Evolutionary conservation across 1,139 yeast genomes (phyloP).

Genomic region (Candida neerlandica): DNA sequence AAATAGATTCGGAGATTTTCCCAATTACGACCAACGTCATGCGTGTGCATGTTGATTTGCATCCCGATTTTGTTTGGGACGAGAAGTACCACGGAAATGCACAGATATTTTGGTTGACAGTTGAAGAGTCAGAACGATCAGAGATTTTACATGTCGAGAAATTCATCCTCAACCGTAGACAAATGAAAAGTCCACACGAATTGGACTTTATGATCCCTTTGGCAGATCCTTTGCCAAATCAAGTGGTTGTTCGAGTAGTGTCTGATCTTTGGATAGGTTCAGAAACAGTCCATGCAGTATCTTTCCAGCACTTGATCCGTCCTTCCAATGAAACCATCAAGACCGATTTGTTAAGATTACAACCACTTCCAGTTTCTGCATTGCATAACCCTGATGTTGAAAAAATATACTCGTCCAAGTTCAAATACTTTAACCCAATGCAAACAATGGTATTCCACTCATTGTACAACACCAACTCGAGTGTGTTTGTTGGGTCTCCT

Average conservation of each 20-base stretch:
- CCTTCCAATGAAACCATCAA: conserved; percentile 87
- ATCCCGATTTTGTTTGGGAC: conserved; percentile 87
- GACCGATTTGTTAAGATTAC: conserved; percentile 75
- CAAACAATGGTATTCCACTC: conserved; percentile 97
- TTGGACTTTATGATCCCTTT: conserved; percentile 93
- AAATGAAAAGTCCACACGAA: conserved; percentile 61
- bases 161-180: conserved; percentile 64
- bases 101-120: conserved; percentile 90
- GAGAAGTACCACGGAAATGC: conserved; percentile 76
- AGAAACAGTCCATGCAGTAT: conserved; percentile 73
- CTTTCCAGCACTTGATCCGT: conserved; percentile 86
- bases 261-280: conserved; percentile 93
- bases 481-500: conserved; percentile 94
- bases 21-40: conserved; percentile 89
- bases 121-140: conserved; percentile 79
- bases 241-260: conserved; percentile 73
- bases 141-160: conserved; percentile 82
- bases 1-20: conserved; percentile 78
- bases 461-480: conserved; percentile 73
- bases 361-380: conserved; percentile 86
- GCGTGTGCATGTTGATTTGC: conserved; percentile 71
- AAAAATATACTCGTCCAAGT: conserved; percentile 62
- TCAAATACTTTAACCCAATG: conserved; percentile 95
- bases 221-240: conserved; percentile 86
- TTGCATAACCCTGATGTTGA: conserved; percentile 71